phyloP scores from a whole-genome alignment of 129 eudicot species.

The Tagetes erecta region DNA sequence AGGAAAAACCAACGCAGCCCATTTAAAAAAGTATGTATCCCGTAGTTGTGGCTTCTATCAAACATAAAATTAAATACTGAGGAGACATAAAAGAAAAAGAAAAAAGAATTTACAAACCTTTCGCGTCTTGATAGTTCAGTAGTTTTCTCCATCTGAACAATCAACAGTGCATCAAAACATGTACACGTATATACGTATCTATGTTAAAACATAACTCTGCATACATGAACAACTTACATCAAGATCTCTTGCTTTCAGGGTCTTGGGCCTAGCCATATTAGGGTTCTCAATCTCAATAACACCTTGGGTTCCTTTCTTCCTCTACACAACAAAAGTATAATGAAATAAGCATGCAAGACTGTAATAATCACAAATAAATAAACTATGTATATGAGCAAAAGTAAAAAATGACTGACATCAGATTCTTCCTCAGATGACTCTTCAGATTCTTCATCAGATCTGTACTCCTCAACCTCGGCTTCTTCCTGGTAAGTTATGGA shows the following conservation, averaged over 20 bases:
- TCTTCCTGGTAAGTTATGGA: slow-evolving; percentile 54
- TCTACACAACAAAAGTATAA: slow-evolving; percentile 34
- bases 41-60: not conserved
- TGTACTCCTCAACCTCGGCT: slow-evolving; percentile 60
- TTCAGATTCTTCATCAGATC: slow-evolving; percentile 67
- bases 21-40: not conserved
- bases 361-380: not conserved
- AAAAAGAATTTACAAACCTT: slow-evolving; percentile 47
- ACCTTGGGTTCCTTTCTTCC: slow-evolving; percentile 78
- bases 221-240: slow-evolving; percentile 54
- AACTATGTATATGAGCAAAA: not conserved
- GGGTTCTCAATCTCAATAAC: slow-evolving; percentile 86
- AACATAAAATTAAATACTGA: not conserved
- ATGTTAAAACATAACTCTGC: not conserved
- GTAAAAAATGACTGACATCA: slow-evolving; percentile 50
- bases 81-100: not conserved
- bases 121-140: slow-evolving; percentile 94
- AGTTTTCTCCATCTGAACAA: slow-evolving; percentile 74
- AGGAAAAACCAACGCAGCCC: not conserved
- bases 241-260: slow-evolving; percentile 77
- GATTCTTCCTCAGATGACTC: slow-evolving; percentile 67
- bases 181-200: not conserved
- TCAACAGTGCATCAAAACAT: not conserved
- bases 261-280: slow-evolving; percentile 86
- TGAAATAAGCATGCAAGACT: not conserved